Evolutionary conservation across 169 alveolate genomes (phyloP), one percentile per base, ranked within the genome.

Genomic region (Cryptosporidium canis): DNA sequence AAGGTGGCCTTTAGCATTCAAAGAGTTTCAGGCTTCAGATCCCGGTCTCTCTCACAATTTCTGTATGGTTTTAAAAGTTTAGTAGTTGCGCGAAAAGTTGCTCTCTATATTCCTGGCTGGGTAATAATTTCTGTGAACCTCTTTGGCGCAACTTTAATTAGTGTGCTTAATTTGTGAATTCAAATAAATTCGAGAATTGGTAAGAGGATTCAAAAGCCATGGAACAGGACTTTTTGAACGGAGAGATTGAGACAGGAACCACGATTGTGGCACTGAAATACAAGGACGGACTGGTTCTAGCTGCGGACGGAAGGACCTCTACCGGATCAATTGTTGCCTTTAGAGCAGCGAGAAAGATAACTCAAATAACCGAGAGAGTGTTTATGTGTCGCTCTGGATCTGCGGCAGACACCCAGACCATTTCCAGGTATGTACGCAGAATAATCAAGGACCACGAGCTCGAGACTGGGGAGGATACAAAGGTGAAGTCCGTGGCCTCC

Each of bases 291-390:
- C 97, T 97, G 33, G 93, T 96, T 85, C 83, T 97, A 48, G 98
- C 97, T 5, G 98, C 98, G 29, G 99, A 97, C 93, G 92, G 97
- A 14, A 92, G 99, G 37, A 97, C 98, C 1, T 96, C 99, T 11
- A 95, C 97, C 16, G 99, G 99, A 33, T 85, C 94, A 5, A 93
- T 93, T 45, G 96, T 96, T 44, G 97, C 95, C 27, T 95, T 94
- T 67, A 92, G 98, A 44, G 98, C 96, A 31, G 96, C 98, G 6
- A 87, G 98, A 51, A 97, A 96, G 93, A 95, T 96, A 33, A 94
- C 97, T 84, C 91, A 94, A 37, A 85, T 94, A 51, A 83, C 95
- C 84, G 96, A 92, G 45, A 95, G 84, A 61, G 94, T 97, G n/a
- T 96, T 93, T 90, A 97, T 96, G 83, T 93, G 97, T 85, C 94